Evolutionary conservation across 2,329 filamentous ascomycete genomes (phyloP), one percentile per base, ranked within the genome.

Genomic region (Nemania sp.): DNA sequence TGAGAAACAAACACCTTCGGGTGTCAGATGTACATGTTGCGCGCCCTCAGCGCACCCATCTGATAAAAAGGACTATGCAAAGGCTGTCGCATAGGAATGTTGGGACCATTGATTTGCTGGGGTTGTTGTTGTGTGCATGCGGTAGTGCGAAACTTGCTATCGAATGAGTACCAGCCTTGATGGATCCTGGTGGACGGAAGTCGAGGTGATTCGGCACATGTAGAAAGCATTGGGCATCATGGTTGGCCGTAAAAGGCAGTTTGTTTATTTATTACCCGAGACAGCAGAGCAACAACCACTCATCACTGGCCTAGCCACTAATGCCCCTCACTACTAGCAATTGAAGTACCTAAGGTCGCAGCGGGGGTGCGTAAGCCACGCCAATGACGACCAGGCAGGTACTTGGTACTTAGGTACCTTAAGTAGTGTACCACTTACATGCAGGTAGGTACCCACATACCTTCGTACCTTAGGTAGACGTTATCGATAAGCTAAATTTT

Each of bases 231-330:
- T 65, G 65, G 65, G 64, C 60, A 65, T 61, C 57, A 59, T 47
- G 47, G 20, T 32, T 60, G 59, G 63, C 72, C 71, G 64, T 62
- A 70, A 72, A 57, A 52, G 72, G 73, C 61, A 75, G 68, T 75
- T 75, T 75, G 73, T 75, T 75, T 75, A 72, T 75, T 75, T 75
- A 72, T 70, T 66, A 63, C 59, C 60, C 51, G 63, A 65, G 37
- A 53, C 60, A 59, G 62, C 65, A 56, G 66, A 62, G 63, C 63
- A 58, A 65, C 67, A 65, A 66, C 62, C 60, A 45, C 39, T 18
- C 2, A 34, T 34, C 47, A 35, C 47, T 20, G n/a, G n/a, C 20
- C 40, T 39, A 60, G 57, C 57, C 63, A 55, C 60, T 46, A 29
- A 29, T 67, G 64, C 67, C 68, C 67, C 68, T 64, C 67, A 65